A percentile compares a stretch with the other conserved stretches of the same genome.
These are phyloP conservation scores for Aquilaria malaccensis DNA, from an alignment of 345 rosid species.

Conservation along the genomic window DNA sequence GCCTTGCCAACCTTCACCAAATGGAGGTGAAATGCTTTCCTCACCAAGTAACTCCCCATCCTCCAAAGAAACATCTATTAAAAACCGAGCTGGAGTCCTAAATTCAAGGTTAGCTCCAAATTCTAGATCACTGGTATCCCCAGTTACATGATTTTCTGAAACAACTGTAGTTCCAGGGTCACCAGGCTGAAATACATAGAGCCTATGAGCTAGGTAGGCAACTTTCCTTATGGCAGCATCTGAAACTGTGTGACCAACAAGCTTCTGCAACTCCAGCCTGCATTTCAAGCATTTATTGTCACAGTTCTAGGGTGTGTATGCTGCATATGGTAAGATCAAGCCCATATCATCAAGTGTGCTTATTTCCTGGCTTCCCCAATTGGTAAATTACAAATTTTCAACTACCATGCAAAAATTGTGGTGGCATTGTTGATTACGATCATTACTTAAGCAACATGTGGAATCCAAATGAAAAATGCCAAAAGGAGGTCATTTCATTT, in stretches of 20 bases:
- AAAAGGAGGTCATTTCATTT: background rate
- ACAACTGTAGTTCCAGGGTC: constrained; percentile 20
- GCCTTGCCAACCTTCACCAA: constrained; percentile 37
- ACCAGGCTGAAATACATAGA: constrained; percentile 48
- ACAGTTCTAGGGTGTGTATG: background rate
- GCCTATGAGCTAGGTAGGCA: constrained; percentile 49
- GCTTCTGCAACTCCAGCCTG: constrained; percentile 71
- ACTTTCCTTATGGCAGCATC: constrained; percentile 45
- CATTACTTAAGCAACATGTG: background rate
- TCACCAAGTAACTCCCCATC: constrained; percentile 36
- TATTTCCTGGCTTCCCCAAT: background rate
- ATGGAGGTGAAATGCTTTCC: constrained; percentile 33
- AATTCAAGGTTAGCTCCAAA: constrained; percentile 81
- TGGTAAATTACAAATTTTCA: background rate
- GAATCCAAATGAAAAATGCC: background rate
- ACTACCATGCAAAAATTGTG: background rate
- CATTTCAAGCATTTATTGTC: constrained; percentile 10
- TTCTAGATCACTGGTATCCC: constrained; percentile 38
- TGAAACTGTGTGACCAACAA: constrained; percentile 55
- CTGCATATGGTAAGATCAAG: background rate
- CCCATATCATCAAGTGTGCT: too few relatives aligned
- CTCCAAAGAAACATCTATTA: constrained; percentile 56
- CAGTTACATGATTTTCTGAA: constrained; percentile 30
- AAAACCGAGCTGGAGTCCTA: constrained; percentile 67
- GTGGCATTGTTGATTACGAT: background rate